phyloP scores from a whole-genome alignment of 768 basidiomycete species.

The Amanita subjunquillea region DNA sequence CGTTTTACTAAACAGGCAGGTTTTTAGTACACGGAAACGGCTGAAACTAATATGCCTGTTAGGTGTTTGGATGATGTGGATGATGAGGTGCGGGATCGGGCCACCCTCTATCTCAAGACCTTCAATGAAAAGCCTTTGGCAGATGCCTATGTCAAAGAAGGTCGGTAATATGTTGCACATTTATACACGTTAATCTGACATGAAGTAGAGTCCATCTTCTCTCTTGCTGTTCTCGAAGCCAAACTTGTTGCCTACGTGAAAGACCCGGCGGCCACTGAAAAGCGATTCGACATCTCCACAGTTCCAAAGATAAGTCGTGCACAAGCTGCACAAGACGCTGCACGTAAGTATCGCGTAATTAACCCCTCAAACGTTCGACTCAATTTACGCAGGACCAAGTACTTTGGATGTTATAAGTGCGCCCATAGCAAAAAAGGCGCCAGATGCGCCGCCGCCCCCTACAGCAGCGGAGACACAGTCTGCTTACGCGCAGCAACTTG shows the following conservation, averaged over 20 bases:
- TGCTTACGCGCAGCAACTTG: conserved; percentile 75
- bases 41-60: conserved; percentile 5
- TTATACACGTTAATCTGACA: conserved; percentile 1
- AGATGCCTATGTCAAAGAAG: conserved; percentile 86
- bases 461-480: conserved; percentile 84
- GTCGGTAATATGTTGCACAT: conserved; percentile 27
- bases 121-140: conserved; percentile 74
- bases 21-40: conserved; percentile 7
- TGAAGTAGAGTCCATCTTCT: conserved; percentile 81
- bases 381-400: conserved; percentile 55
- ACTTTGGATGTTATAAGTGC: conserved; percentile 77
- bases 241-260: conserved; percentile 93
- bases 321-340: conserved; percentile 82
- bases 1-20: conserved; percentile 76
- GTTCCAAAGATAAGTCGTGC: conserved; percentile 93
- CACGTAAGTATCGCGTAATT: conserved; percentile 44
- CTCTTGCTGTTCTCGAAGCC: conserved; percentile 79
- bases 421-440: conserved; percentile 47
- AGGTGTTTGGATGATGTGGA: conserved; percentile 98
- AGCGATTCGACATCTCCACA: conserved; percentile 74
- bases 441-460: conserved; percentile 60
- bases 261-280: conserved; percentile 56
- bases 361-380: conserved; percentile 3
- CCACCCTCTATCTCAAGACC: conserved; percentile 85
- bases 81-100: conserved; percentile 97